Evolutionary conservation across 768 basidiomycete genomes (phyloP), one percentile per base, ranked within the genome.

Genomic region (Hygrocybe coccinea): DNA sequence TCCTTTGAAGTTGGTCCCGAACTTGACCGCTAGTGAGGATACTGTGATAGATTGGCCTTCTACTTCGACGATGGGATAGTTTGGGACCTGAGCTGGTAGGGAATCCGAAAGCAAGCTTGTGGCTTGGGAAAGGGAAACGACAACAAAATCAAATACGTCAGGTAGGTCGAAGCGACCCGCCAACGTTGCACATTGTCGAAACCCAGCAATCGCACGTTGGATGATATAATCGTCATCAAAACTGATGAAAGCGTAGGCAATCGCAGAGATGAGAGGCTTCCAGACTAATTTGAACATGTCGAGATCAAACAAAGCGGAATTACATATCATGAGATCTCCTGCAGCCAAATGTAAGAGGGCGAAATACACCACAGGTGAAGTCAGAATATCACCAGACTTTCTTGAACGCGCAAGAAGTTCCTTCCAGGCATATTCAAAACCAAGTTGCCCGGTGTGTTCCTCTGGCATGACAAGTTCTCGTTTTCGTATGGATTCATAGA

Each of bases 351-450:
- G 45, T 12, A 15, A 55, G 39, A 55, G 29, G 2, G 6, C 14
- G 22, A 24, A 2, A n/a, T 11, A 12, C 39, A 57, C 12, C 35
- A 22, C 38, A 6, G 35, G n/a, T n/a, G 29, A n/a, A 36, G 57
- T 51, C 34, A 38, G 19, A 29, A 29, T 29, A 79, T 41, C 56
- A 89, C 93, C 91, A 57, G 91, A 83, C 66, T 84, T 85, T 54
- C 85, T 79, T 44, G 94, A 84, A 33, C 97, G 82, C 33, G 85
- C 71, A 36, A 97, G 78, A 9, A 99, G 76, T 62, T 97, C 94
- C 67, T 97, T 97, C 97, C 97, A 99, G 15, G 97, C 95, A 67
- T 95, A 97, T 62, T 98, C 97, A 67, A 99, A 99, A 8, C 97
- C 97, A 44, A 95, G 80, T 65, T 92, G 91, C 1, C 95, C 97